These are phyloP conservation scores for Melocanna baccifera DNA, from an alignment of 176 grass and related monocot species.

Conservation along the genomic window DNA sequence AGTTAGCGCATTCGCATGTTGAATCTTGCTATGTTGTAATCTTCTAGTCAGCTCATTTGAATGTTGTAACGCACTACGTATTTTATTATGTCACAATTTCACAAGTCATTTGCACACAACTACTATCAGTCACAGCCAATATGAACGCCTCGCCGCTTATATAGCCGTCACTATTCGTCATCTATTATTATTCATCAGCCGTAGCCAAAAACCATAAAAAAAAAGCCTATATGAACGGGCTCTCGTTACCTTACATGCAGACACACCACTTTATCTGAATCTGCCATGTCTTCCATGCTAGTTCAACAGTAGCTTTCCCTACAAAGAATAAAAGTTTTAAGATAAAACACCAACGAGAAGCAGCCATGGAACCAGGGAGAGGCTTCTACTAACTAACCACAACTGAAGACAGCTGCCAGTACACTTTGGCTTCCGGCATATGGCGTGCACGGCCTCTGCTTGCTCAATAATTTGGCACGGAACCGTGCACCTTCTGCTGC, in stretches of 20 bases:
- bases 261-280: not conserved
- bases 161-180: no score
- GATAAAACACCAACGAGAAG: slow-evolving; percentile 13
- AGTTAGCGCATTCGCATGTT: no score
- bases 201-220: no score
- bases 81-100: no score
- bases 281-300: not conserved
- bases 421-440: not conserved
- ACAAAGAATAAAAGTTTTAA: not conserved
- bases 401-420: not conserved
- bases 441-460: not conserved
- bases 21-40: no score
- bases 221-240: no score
- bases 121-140: no score
- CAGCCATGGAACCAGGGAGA: slow-evolving; percentile 5
- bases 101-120: no score
- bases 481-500: not conserved
- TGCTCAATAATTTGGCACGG: slow-evolving; percentile 26
- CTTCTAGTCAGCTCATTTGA: no score
- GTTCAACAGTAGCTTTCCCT: not conserved
- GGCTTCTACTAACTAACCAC: not conserved
- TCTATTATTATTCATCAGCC: no score
- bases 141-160: no score
- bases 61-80: no score
- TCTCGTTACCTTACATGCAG: not conserved